A percentile compares a stretch with the other conserved stretches of the same genome.
phyloP scores from a whole-genome alignment of 1,284 basidiomycete species.

The Sparassis latifolia region DNA sequence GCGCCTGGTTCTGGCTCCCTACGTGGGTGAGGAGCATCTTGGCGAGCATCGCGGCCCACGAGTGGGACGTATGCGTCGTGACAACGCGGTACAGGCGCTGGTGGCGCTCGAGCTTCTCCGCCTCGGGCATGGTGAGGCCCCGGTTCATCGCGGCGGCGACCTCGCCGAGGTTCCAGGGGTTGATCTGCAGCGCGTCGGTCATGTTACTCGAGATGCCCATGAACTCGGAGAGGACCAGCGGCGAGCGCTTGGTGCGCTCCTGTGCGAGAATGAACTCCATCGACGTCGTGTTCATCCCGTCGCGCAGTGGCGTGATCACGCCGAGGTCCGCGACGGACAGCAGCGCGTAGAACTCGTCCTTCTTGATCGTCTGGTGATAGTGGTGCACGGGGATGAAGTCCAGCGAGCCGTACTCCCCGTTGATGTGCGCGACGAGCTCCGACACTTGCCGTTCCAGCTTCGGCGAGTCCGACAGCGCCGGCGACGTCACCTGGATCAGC shows the following conservation, averaged over 20 bases:
- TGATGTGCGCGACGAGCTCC: slow-evolving; percentile 95
- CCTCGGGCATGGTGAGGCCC: slow-evolving; percentile 76
- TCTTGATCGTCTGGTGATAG: slow-evolving; percentile 97
- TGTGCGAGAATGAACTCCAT: slow-evolving; percentile 99
- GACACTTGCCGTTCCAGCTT: slow-evolving; percentile 93
- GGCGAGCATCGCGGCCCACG: slow-evolving; percentile 91
- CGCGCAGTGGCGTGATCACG: slow-evolving; percentile 92
- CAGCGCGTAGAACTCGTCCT: slow-evolving; percentile 98
- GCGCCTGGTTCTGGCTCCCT: slow-evolving; percentile 75
- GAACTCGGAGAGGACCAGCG: slow-evolving; percentile 92
- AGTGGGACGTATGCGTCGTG: slow-evolving; percentile 90
- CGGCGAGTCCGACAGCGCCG: slow-evolving; percentile 89
- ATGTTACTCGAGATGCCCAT: slow-evolving; percentile 93
- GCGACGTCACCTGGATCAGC: slow-evolving; percentile 89
- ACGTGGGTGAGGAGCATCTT: slow-evolving; percentile 86
- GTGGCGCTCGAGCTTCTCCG: slow-evolving; percentile 79
- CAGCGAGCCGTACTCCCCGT: slow-evolving; percentile 91
- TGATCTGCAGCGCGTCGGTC: slow-evolving; percentile 77
- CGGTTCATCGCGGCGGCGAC: slow-evolving; percentile 93
- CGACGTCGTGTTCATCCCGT: slow-evolving; percentile 98
- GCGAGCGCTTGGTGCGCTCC: slow-evolving; percentile 74
- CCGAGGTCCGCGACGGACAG: slow-evolving; percentile 92
- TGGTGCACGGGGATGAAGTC: slow-evolving; percentile 99
- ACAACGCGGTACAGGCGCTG: slow-evolving; percentile 77
- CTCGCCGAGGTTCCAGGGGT: slow-evolving; percentile 87